Conservation (phyloP, 805 yeast species). For the Saccharomycopsis javanensis region DNA sequence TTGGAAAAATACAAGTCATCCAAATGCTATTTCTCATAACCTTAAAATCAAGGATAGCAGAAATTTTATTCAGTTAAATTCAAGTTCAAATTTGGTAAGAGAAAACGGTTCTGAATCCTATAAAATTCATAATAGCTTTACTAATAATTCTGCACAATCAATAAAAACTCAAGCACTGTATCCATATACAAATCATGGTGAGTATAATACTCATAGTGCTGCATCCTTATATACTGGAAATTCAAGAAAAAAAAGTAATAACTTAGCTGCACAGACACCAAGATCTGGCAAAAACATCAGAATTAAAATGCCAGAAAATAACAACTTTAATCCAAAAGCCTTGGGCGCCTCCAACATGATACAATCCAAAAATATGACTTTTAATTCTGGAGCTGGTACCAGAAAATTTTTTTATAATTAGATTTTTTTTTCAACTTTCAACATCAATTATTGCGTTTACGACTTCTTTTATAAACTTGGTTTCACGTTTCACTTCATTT, state of each 20-base stretch:
- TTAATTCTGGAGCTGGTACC: neutral
- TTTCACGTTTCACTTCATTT: neutral
- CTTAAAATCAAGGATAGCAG: neutral
- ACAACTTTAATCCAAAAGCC: neutral
- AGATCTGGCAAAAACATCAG: neutral
- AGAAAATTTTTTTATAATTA: neutral
- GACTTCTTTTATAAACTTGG: neutral
- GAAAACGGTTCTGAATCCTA: constrained; percentile 7
- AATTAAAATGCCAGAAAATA: neutral
- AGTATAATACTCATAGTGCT: neutral
- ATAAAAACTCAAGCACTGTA: neutral
- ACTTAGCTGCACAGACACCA: neutral
- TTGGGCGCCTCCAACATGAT: neutral
- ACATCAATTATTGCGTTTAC: neutral
- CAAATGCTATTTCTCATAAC: neutral
- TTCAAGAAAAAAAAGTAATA: neutral
- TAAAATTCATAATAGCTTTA: neutral
- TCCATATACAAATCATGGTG: neutral
- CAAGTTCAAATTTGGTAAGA: constrained; percentile 4
- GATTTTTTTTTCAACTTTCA: neutral
- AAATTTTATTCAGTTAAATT: neutral
- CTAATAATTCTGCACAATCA: neutral
- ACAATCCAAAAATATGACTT: neutral
- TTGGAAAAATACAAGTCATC: neutral
- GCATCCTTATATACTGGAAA: neutral